phyloP scores from a whole-genome alignment of 2,329 filamentous ascomycete species.

The Aquanectria penicillioides region DNA sequence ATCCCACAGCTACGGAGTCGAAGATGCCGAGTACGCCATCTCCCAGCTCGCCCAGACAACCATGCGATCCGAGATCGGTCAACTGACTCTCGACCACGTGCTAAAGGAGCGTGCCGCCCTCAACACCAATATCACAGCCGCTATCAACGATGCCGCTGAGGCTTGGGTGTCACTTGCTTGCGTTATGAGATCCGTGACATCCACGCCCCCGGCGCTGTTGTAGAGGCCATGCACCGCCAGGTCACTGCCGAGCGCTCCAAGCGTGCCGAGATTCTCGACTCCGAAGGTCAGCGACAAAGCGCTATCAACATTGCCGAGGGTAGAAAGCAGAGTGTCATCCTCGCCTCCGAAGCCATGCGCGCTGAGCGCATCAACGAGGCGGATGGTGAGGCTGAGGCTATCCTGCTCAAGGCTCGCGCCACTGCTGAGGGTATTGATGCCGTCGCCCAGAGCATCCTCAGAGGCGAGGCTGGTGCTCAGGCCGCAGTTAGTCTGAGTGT shows the following conservation, averaged over 20 bases:
- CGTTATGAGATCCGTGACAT: constrained; percentile 99
- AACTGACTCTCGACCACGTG: constrained; percentile 95
- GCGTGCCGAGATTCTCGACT: constrained; percentile 96
- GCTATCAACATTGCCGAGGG: constrained; percentile 99
- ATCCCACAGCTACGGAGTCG: constrained; percentile 85
- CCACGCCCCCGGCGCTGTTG: constrained; percentile 91
- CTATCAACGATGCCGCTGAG: constrained; percentile 97
- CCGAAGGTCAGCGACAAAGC: constrained; percentile 94
- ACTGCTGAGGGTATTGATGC: constrained; percentile 90
- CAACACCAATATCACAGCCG: constrained; percentile 98
- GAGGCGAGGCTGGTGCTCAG: constrained; percentile 80
- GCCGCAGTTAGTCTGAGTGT: constrained; percentile 87
- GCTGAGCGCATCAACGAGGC: constrained; percentile 95
- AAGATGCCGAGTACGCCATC: constrained; percentile 98
- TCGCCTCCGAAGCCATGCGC: constrained; percentile 90
- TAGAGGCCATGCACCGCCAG: constrained; percentile 97
- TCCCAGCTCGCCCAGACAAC: constrained; percentile 97
- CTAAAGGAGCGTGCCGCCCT: constrained; percentile 95
- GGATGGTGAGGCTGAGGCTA: constrained; percentile 92
- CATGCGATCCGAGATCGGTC: constrained; percentile 98
- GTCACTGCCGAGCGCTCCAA: constrained; percentile 98
- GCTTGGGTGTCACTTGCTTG: constrained; percentile 95
- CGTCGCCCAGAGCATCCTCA: constrained; percentile 78
- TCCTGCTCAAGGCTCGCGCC: constrained; percentile 83
- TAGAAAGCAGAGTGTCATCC: constrained; percentile 94